Evolutionary conservation across 2,329 filamentous ascomycete species (phyloP).

Genomic region (Emergomyces africanus): DNA sequence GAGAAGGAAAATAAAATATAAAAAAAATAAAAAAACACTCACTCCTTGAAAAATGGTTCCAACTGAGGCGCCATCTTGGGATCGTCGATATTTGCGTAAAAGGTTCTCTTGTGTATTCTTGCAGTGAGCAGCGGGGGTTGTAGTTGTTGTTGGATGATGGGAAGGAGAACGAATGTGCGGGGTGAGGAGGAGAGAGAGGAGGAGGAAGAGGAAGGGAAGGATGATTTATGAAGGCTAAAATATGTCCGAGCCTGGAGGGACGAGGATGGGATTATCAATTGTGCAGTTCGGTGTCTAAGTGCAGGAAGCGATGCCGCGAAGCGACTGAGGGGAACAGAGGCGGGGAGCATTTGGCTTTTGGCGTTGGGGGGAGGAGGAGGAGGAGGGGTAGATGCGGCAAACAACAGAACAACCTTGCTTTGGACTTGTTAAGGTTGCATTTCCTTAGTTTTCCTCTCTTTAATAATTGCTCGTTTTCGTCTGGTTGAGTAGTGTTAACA

Average conservation of each 20-base stretch:
- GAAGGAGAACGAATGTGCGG: not conserved
- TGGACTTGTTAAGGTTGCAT: not conserved
- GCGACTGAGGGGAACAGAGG: constrained; percentile 10
- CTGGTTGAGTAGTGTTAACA: not conserved
- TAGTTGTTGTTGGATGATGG: not conserved
- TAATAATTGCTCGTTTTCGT: not conserved
- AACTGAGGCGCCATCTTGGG: constrained; percentile 78
- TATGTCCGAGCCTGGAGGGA: not conserved
- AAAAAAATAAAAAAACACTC: constrained; percentile 13
- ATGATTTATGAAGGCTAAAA: not conserved
- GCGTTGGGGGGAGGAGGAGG: too few relatives aligned
- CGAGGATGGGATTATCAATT: not conserved
- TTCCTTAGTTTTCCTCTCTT: not conserved
- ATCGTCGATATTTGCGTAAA: constrained; percentile 35
- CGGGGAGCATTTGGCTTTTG: constrained; percentile 11
- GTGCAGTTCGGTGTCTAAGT: not conserved
- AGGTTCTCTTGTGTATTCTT: constrained; percentile 17
- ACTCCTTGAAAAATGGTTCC: constrained; percentile 82
- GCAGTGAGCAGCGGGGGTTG: not conserved
- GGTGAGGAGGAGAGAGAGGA: not conserved
- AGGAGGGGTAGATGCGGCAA: not conserved
- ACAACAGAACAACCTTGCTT: not conserved
- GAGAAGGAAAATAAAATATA: not conserved
- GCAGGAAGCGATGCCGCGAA: constrained; percentile 2
- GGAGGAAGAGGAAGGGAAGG: not conserved